phyloP scores from a whole-genome alignment of 306 rosid species.

The Dryas alaskensis region DNA sequence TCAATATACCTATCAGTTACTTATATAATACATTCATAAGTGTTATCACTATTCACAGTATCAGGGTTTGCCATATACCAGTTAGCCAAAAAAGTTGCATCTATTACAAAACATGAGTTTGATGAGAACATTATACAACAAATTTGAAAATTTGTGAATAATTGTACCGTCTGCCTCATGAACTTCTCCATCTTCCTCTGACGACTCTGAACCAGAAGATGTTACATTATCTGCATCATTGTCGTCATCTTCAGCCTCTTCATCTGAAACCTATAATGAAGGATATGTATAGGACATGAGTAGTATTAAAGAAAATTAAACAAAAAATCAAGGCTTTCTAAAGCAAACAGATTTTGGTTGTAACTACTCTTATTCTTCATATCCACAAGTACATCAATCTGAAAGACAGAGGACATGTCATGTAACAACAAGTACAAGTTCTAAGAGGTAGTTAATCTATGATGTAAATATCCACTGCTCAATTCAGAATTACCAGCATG shows the following conservation, averaged over 20 bases:
- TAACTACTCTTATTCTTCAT: neutral
- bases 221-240: constrained; percentile 28
- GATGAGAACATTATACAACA: constrained; percentile 13
- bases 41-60: neutral
- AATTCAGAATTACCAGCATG: neutral
- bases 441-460: neutral
- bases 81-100: neutral
- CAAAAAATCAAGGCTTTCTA: neutral
- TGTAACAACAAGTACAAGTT: neutral
- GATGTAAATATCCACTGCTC: neutral
- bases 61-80: neutral
- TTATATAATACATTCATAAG: neutral
- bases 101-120: neutral
- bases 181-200: constrained; percentile 39
- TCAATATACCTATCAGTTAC: neutral
- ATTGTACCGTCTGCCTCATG: constrained; percentile 49
- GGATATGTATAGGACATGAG: constrained; percentile 20
- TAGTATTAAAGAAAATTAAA: neutral
- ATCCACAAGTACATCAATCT: neutral
- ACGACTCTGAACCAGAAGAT: constrained; percentile 48
- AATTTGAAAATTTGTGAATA: constrained; percentile 10
- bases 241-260: constrained; percentile 38
- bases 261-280: constrained; percentile 58
- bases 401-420: neutral
- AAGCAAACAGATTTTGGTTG: constrained; percentile 11